Conservation (phyloP, 805 yeast species). For the Candida maesae region DNA sequence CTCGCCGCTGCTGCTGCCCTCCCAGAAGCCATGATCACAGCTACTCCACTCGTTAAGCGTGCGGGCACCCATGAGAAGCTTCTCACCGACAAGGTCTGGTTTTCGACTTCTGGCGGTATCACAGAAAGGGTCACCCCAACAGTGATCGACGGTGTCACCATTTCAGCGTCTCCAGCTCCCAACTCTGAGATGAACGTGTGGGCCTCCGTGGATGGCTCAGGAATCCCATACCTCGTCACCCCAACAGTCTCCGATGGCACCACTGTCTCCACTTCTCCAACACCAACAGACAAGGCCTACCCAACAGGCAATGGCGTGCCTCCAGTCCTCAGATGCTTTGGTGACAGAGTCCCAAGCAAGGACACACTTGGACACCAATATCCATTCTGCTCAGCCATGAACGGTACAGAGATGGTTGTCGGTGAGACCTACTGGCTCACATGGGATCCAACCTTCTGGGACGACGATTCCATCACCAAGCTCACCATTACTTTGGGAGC, state of each 20-base stretch:
- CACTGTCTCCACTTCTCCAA: slow-evolving; percentile 39
- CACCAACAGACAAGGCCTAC: slow-evolving; percentile 33
- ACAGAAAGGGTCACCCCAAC: slow-evolving; percentile 48
- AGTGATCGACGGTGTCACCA: slow-evolving; percentile 44
- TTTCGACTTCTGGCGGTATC: slow-evolving; percentile 31
- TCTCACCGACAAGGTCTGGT: slow-evolving; percentile 32
- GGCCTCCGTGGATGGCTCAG: slow-evolving; percentile 41
- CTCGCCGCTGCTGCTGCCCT: slow-evolving; percentile 25
- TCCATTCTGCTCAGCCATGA: slow-evolving; percentile 40
- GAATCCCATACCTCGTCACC: slow-evolving; percentile 40
- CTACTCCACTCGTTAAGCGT: slow-evolving; percentile 24
- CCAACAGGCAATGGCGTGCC: too few relatives aligned
- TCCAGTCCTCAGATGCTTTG: too few relatives aligned
- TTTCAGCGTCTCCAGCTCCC: slow-evolving; percentile 36
- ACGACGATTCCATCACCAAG: slow-evolving; percentile 32
- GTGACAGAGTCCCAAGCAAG: slow-evolving; percentile 32
- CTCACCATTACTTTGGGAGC: slow-evolving; percentile 32
- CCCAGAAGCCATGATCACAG: slow-evolving; percentile 23
- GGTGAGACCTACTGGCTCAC: slow-evolving; percentile 48
- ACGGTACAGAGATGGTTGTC: slow-evolving; percentile 41
- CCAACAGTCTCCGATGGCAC: slow-evolving; percentile 35
- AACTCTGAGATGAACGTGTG: slow-evolving; percentile 35
- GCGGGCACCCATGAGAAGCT: slow-evolving; percentile 14
- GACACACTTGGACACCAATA: slow-evolving; percentile 29
- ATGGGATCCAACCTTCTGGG: slow-evolving; percentile 45